Percentiles rank a stretch among this genome's conserved stretches.
These are phyloP conservation scores for Colletotrichum incanum DNA, from an alignment of 2,329 filamentous ascomycete species.

Conservation along the genomic window DNA sequence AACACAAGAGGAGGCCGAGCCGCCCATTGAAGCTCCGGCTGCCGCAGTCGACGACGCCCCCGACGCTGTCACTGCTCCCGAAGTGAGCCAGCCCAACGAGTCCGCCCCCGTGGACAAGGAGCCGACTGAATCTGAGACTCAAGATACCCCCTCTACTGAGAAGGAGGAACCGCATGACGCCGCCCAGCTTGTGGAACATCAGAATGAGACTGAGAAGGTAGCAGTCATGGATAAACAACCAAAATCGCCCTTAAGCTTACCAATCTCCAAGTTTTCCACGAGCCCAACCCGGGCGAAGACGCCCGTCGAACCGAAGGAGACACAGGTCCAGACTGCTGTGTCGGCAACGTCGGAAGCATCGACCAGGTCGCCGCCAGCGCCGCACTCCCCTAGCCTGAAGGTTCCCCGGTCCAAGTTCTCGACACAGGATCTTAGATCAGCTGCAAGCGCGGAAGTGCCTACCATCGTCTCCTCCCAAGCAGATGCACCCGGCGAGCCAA, in stretches of 20 bases:
- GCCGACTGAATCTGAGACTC: not conserved
- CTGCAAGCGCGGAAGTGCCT: conserved; percentile 44
- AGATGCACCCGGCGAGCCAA: conserved; percentile 5
- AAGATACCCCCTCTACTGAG: not conserved
- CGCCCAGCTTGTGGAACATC: conserved; percentile 17
- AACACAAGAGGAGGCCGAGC: conserved; percentile 44
- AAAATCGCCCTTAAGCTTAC: conserved; percentile 32
- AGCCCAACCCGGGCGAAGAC: conserved; percentile 32
- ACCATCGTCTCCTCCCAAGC: conserved; percentile 32
- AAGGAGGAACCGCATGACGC: not conserved
- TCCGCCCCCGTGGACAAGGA: conserved; percentile 41
- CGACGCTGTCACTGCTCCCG: not conserved
- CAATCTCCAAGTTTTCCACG: conserved; percentile 43
- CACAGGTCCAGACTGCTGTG: not conserved
- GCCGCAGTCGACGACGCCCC: conserved; percentile 3
- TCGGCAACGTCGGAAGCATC: conserved; percentile 42
- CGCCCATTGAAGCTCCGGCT: not conserved
- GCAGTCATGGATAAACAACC: conserved; percentile 19
- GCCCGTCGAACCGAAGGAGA: conserved; percentile 19
- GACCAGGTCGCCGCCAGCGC: conserved; percentile 39
- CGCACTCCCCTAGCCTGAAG: conserved; percentile 42
- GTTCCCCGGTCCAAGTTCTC: conserved; percentile 63
- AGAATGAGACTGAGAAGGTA: conserved; percentile 22
- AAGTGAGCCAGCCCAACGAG: conserved; percentile 7
- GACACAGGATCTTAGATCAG: conserved; percentile 53